A percentile compares a stretch with the other conserved stretches of the same genome.
Evolutionary conservation across 106 monocot species (phyloP).

Genomic region (Acanthochlamys bracteata): DNA sequence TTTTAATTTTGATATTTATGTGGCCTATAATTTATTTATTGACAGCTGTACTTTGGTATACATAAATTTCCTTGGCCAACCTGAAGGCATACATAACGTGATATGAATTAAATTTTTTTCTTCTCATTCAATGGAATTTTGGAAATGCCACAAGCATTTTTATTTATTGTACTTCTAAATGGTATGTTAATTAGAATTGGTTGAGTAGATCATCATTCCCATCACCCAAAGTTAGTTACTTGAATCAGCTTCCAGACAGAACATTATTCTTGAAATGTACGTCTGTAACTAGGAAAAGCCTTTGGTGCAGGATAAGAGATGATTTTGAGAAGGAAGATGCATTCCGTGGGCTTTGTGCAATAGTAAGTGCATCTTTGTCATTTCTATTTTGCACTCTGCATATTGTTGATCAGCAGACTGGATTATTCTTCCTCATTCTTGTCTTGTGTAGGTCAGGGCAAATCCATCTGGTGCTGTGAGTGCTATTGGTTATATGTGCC

Average conservation of each 20-base stretch:
- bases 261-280: neutral
- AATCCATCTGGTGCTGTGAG: slow-evolving; percentile 71
- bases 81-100: too few species aligned
- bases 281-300: neutral
- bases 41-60: too few species aligned
- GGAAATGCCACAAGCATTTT: too few species aligned
- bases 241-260: neutral
- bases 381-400: neutral
- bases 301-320: slow-evolving; percentile 81
- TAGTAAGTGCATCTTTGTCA: slow-evolving; percentile 31
- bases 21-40: too few species aligned
- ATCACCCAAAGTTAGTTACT: too few species aligned
- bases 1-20: too few species aligned
- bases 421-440: neutral
- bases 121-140: too few species aligned
- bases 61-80: too few species aligned
- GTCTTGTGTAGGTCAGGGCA: slow-evolving; percentile 48
- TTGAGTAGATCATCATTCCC: too few species aligned
- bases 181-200: too few species aligned
- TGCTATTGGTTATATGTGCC: slow-evolving; percentile 59
- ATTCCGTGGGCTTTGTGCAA: slow-evolving; percentile 87
- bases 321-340: slow-evolving; percentile 98
- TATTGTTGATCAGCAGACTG: neutral
- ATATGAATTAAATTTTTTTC: too few species aligned
- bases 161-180: too few species aligned